Base-by-base conservation (phyloP, 768 basidiomycete species). In the Bullera alba region DNA sequence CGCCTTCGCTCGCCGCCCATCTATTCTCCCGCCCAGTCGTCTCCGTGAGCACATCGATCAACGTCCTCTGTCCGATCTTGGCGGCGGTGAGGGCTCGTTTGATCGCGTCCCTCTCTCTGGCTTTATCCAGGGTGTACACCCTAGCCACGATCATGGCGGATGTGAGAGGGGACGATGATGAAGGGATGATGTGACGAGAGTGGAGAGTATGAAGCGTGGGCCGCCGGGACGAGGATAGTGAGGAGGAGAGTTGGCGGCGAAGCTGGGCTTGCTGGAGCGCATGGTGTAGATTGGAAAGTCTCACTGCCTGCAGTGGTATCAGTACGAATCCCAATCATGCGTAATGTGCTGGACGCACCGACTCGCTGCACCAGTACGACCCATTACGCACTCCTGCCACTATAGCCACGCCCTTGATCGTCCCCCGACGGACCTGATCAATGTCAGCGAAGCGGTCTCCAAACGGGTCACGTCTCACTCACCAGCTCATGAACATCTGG, bases 401-500 rank as follows among this genome's bases (percentile, higher is more conserved):
- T 5, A 50, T 50, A 7, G 48, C 48, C 23, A 50, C 8, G 22
- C 48, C 48, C n/a, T 39, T 5, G 5, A 50, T 25, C 12, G 48
- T 50, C 14, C 48, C 48, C 16, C 48, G 14, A 4, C 48, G 37
- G 4, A 50, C 39, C 48, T 48, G 26, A 8, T 29, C 5, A 38
- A 34, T 34, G 12, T 21, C 37, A 39, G 8, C 37, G 7, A 7
- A 39, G 10, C 19, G 8, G 22, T 14, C 12, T 39, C 10, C 19
- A 10, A 7, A 39, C 37, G 22, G 12, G 8, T 8, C 10, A 21
- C 8, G 7, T 10, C 7, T 10, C 27, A 50, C 48, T 30, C 26
- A 50, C 48, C 37, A 50, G 48, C 39, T 50, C 48, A 5, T 26
- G 7, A 12, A 39, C 25, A 42, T 50, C 48, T 19, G 48, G 48